phyloP scores from a whole-genome alignment of 352 stramenopile genomes.

The Phytophthora constricta region DNA sequence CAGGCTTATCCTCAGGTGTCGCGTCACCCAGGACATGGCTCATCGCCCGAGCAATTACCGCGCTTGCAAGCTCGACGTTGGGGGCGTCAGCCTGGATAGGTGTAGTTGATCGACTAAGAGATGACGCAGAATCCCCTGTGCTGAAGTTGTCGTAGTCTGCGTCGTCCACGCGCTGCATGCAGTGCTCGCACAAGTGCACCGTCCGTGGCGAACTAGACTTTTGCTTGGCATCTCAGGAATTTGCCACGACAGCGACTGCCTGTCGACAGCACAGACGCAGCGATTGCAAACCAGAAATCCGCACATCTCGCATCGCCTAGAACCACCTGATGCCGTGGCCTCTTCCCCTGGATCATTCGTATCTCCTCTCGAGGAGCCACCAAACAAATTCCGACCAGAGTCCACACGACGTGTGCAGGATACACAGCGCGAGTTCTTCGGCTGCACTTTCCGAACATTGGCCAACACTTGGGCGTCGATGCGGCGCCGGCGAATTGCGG shows the following conservation, averaged over 20 bases:
- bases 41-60: slow-evolving; percentile 44
- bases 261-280: slow-evolving; percentile 49
- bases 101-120: slow-evolving; percentile 3
- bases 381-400: slow-evolving; percentile 28
- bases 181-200: slow-evolving; percentile 62
- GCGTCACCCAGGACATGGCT: slow-evolving; percentile 50
- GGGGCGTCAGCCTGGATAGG: slow-evolving; percentile 34
- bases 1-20: slow-evolving; percentile 37
- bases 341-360: slow-evolving; percentile 12
- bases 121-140: slow-evolving; percentile 25
- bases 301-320: slow-evolving; percentile 70
- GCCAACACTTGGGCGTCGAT: slow-evolving; percentile 47
- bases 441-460: slow-evolving; percentile 37
- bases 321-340: slow-evolving; percentile 20
- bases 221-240: slow-evolving; percentile 4
- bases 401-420: slow-evolving; percentile 46
- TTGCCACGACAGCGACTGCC: slow-evolving; percentile 17
- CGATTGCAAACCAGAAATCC: slow-evolving; percentile 63
- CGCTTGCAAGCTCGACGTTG: slow-evolving; percentile 24
- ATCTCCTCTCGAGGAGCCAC: slow-evolving; percentile 9
- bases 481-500: slow-evolving; percentile 36
- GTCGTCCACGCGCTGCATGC: slow-evolving; percentile 57
- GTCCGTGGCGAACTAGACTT: slow-evolving; percentile 22
- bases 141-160: slow-evolving; percentile 59
- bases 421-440: slow-evolving; percentile 33